Evolutionary conservation across 2,329 filamentous ascomycete species (phyloP).

Genomic region (Sarocladium oryzae): DNA sequence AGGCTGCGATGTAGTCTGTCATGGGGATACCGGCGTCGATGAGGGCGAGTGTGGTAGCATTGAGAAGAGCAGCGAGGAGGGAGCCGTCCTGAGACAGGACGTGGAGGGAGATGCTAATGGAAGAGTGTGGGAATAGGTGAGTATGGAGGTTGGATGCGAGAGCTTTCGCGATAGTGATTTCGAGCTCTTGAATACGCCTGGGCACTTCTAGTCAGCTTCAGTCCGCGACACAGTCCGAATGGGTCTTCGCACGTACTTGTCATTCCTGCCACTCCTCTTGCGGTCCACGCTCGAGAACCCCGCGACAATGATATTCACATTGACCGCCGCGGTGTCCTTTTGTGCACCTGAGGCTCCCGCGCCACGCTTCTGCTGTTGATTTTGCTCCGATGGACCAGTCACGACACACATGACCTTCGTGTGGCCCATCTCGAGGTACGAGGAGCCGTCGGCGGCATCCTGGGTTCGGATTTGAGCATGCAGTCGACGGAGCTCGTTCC

Average conservation of each 20-base stretch:
- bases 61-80: conserved; percentile 81
- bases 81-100: conserved; percentile 87
- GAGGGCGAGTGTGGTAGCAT: conserved; percentile 84
- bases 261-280: conserved; percentile 65
- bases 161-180: conserved; percentile 69
- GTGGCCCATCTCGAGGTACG: conserved; percentile 94
- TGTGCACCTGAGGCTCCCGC: conserved; percentile 21
- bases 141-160: conserved; percentile 75
- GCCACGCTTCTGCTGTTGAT: conserved; percentile 20
- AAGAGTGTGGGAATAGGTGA: conserved; percentile 81
- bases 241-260: conserved; percentile 76
- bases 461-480: conserved; percentile 89
- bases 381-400: conserved; percentile 70
- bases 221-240: no score
- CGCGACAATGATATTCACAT: conserved; percentile 77
- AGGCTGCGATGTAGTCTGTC: conserved; percentile 83
- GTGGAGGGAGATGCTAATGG: conserved; percentile 76
- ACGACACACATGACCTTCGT: conserved; percentile 95
- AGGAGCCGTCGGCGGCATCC: conserved; percentile 84
- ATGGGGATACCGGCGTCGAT: conserved; percentile 95
- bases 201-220: neutral
- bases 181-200: conserved; percentile 75
- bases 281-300: conserved; percentile 85
- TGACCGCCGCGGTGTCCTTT: conserved; percentile 50
- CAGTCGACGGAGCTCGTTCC: conserved; percentile 91